phyloP scores from a whole-genome alignment of 2,329 filamentous ascomycete species.

The Didymellaceae sp. region DNA sequence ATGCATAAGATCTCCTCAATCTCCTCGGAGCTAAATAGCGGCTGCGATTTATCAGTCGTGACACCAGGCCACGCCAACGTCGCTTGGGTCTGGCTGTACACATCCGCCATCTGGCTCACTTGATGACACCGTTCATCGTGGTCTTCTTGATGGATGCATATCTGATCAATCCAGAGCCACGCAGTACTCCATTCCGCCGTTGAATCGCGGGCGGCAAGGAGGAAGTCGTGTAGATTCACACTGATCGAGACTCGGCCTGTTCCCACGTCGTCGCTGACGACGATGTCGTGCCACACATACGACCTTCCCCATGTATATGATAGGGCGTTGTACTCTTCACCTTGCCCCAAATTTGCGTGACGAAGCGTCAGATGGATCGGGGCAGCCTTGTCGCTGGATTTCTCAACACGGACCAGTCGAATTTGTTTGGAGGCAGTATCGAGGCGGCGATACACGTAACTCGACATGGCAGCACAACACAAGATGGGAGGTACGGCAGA shows the following conservation, averaged over 20 bases:
- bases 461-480: too few species aligned
- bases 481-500: too few species aligned
- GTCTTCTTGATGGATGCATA: not conserved
- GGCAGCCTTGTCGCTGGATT: not conserved
- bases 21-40: too few species aligned
- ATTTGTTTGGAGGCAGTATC: too few species aligned
- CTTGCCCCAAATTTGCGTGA: not conserved
- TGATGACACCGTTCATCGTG: not conserved
- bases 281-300: not conserved
- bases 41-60: too few species aligned
- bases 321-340: not conserved
- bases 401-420: not conserved
- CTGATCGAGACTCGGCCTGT: not conserved
- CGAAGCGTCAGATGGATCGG: not conserved
- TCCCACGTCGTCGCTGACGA: not conserved
- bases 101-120: not conserved
- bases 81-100: not conserved
- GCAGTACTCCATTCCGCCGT: not conserved
- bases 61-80: not conserved
- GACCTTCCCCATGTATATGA: not conserved
- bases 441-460: too few species aligned
- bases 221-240: not conserved
- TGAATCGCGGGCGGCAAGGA: not conserved
- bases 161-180: constrained; percentile 2
- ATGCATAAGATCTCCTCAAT: too few species aligned